Conservation (phyloP, 2,329 filamentous ascomycete genomes). For the Calycina herbarum region DNA sequence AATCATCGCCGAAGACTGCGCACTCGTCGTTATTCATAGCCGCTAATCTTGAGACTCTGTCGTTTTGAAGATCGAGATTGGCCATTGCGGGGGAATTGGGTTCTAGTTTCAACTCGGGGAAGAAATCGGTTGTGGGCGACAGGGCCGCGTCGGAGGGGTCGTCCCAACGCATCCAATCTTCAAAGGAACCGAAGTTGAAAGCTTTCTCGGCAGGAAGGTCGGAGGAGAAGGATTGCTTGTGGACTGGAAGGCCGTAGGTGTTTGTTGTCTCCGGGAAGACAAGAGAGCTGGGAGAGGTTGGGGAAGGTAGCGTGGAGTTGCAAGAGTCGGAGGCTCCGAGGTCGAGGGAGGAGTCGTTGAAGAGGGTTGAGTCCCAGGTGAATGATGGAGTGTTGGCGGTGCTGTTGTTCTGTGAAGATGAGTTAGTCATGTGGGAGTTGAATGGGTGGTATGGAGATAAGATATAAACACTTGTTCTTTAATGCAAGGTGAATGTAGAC, state of each 20-base stretch:
- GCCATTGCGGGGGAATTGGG: constrained; percentile 31
- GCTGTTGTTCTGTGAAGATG: constrained; percentile 19
- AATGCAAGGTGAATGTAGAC: background rate
- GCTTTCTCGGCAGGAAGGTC: constrained; percentile 27
- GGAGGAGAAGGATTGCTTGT: constrained; percentile 20
- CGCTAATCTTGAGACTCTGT: background rate
- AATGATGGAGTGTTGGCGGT: constrained; percentile 20
- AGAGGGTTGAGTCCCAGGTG: constrained; percentile 26
- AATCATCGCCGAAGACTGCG: constrained; percentile 31
- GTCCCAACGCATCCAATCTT: constrained; percentile 38
- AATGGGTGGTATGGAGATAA: background rate
- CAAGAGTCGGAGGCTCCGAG: constrained; percentile 29
- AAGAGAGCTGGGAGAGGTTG: constrained; percentile 27
- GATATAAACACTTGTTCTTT: background rate
- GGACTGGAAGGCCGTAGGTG: constrained; percentile 25
- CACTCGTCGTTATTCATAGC: constrained; percentile 24
- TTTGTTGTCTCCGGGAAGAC: constrained; percentile 20
- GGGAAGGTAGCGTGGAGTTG: constrained; percentile 32
- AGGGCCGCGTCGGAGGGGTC: constrained; percentile 31
- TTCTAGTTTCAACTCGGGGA: constrained; percentile 33
- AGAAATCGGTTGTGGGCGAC: constrained; percentile 33
- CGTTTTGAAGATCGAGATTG: constrained; percentile 25
- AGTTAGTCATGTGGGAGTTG: constrained; percentile 12
- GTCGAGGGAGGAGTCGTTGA: constrained; percentile 23
- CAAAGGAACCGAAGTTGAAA: constrained; percentile 33